Base-by-base conservation (phyloP, 176 grass and related monocot species). In the Dactylis glomerata region DNA sequence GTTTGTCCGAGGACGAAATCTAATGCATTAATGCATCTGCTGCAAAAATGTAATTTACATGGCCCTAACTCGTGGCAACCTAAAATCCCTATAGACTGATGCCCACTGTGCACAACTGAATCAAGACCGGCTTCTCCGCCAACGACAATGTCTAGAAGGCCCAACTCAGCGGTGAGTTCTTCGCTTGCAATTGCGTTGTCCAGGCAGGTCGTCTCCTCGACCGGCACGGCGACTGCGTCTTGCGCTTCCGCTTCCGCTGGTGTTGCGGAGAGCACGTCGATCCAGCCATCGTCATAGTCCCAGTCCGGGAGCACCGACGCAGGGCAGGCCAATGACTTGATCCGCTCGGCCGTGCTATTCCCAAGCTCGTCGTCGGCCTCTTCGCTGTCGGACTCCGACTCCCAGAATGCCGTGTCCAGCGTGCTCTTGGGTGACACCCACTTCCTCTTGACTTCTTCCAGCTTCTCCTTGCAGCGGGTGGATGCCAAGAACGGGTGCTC, bases 211-310 rank as follows among this genome's bases (percentile, higher is more conserved):
- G 1, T 59, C 12, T 19, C 78, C 13, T 61, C 78, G 23, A 19
- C 49, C 23, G 50, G 40, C 4, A 4, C 46, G 41, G 8, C 1
- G 10, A 47, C 5, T 13, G 55, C n/a, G n/a, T n/a, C n/a, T n/a
- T n/a, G n/a, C n/a, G n/a, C n/a, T n/a, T n/a, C n/a, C n/a, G n/a
- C n/a, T n/a, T n/a, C n/a, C n/a, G n/a, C n/a, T n/a, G n/a, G n/a
- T n/a, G n/a, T n/a, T n/a, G n/a, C n/a, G n/a, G n/a, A n/a, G n/a
- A n/a, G n/a, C n/a, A n/a, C n/a, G n/a, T n/a, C n/a, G n/a, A n/a
- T n/a, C n/a, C n/a, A n/a, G n/a, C n/a, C n/a, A n/a, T n/a, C n/a
- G 31, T 82, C 88, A 12, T 83, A 77, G 49, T 77, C 71, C 88
- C 88, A 89, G 8, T 89, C 78, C 51, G 88, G 71, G 50, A 82